Conservation (phyloP, 257 asterid genomes). For the Ballota nigra region DNA sequence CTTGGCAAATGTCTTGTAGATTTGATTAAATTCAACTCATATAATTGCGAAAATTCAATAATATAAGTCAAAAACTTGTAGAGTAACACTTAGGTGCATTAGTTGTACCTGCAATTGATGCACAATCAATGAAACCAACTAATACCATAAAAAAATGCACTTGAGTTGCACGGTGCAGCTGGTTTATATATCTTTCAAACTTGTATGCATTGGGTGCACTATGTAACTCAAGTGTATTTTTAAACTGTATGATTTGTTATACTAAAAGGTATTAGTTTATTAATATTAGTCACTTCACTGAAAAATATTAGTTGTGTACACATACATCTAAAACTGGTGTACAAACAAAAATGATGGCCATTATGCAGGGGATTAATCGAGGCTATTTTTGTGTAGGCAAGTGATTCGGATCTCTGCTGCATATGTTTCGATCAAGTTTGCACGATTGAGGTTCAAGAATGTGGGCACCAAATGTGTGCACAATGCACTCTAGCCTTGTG, state of each 20-base stretch:
- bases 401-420: constrained; percentile 80
- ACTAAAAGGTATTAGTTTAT: background rate
- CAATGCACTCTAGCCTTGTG: constrained; percentile 88
- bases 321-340: too few species aligned
- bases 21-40: background rate
- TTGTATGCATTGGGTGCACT: background rate
- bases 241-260: background rate
- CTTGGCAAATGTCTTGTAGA: background rate
- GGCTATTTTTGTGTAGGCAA: constrained; percentile 42
- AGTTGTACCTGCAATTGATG: background rate
- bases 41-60: too few species aligned
- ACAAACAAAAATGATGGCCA: background rate
- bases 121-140: background rate
- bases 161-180: too few species aligned
- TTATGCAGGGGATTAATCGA: background rate
- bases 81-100: background rate
- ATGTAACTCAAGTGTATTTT: too few species aligned
- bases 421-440: constrained; percentile 93
- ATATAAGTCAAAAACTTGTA: background rate
- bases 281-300: background rate
- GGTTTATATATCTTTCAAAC: background rate
- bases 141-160: background rate
- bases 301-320: background rate
- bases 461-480: constrained; percentile 96
- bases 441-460: constrained; percentile 83